Percentiles rank a stretch among this genome's conserved stretches.
These are phyloP conservation scores for Wickerhamomyces mucosus DNA, from an alignment of 805 yeast species.

Conservation along the genomic window DNA sequence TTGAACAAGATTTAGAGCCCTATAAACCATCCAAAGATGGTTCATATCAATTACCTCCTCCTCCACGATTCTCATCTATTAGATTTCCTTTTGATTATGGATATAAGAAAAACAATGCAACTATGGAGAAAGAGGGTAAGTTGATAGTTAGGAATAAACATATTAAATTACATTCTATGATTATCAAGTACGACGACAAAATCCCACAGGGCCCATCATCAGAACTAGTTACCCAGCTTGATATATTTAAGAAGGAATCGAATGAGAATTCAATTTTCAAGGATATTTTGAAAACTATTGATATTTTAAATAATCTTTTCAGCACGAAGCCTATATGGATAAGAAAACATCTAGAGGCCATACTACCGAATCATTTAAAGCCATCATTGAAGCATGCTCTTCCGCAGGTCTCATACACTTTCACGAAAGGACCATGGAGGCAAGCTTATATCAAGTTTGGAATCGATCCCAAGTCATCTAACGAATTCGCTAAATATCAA, in stretches of 20 bases:
- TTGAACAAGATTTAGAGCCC: constrained; percentile 27
- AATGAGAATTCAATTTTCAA: constrained; percentile 17
- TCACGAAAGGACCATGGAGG: constrained; percentile 92
- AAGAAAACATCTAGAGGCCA: constrained; percentile 54
- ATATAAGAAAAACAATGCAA: constrained; percentile 64
- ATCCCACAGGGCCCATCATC: constrained; percentile 43
- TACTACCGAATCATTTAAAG: constrained; percentile 37
- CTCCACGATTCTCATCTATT: constrained; percentile 72
- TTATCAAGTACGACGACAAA: constrained; percentile 37
- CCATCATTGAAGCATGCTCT: constrained; percentile 59
- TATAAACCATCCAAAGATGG: constrained; percentile 18
- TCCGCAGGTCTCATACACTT: constrained; percentile 76
- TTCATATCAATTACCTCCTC: constrained; percentile 63
- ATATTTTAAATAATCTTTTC: constrained; percentile 36
- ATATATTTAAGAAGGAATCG: constrained; percentile 23
- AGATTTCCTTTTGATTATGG: constrained; percentile 70
- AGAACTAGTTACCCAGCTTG: constrained; percentile 37
- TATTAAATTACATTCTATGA: constrained; percentile 43
- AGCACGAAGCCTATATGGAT: constrained; percentile 77
- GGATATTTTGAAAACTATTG: constrained; percentile 22
- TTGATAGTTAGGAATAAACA: constrained; percentile 36
- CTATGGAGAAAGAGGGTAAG: constrained; percentile 35
- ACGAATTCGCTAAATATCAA: constrained; percentile 55
- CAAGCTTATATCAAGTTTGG: constrained; percentile 76
- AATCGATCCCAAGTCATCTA: constrained; percentile 57